phyloP scores from a whole-genome alignment of 108 stramenopile species.

The Cyclotella distinguenda region DNA sequence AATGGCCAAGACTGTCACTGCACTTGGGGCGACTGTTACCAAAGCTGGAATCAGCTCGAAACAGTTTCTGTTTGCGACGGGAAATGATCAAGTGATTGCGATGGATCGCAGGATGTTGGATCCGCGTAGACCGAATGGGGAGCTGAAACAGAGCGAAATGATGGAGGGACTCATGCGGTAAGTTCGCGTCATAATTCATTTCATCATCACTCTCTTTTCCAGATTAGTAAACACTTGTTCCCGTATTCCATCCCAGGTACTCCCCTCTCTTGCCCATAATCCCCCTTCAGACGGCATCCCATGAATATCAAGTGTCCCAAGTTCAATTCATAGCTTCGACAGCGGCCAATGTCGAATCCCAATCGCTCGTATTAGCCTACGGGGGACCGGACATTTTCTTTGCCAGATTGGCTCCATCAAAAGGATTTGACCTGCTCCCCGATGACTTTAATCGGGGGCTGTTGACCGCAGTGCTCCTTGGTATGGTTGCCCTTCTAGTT shows the following conservation, averaged over 20 bases:
- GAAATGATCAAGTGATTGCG: slow-evolving; percentile 68
- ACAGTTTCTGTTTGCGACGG: slow-evolving; percentile 79
- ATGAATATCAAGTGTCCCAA: slow-evolving; percentile 62
- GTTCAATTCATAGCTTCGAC: slow-evolving; percentile 55
- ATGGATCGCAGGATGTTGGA: slow-evolving; percentile 80
- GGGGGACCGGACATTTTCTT: slow-evolving; percentile 90
- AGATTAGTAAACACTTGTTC: not conserved
- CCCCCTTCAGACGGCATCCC: slow-evolving; percentile 58
- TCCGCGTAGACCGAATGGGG: slow-evolving; percentile 88
- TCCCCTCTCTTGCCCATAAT: slow-evolving; percentile 70
- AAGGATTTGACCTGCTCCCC: slow-evolving; percentile 86
- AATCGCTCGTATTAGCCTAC: slow-evolving; percentile 69
- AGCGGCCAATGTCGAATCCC: slow-evolving; percentile 80
- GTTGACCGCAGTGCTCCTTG: slow-evolving; percentile 61
- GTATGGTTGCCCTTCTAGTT: slow-evolving; percentile 53
- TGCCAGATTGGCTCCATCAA: slow-evolving; percentile 75
- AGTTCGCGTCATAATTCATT: not conserved
- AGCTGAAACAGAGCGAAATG: slow-evolving; percentile 76
- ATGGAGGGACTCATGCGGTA: slow-evolving; percentile 71
- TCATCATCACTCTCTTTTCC: not conserved
- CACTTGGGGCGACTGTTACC: slow-evolving; percentile 88
- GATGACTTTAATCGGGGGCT: slow-evolving; percentile 77
- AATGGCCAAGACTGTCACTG: slow-evolving; percentile 74
- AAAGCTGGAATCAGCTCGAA: slow-evolving; percentile 88
- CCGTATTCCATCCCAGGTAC: slow-evolving; percentile 35